These are phyloP conservation scores for Carex parvula DNA, from an alignment of 176 grass and related monocot genomes.

Conservation along the genomic window DNA sequence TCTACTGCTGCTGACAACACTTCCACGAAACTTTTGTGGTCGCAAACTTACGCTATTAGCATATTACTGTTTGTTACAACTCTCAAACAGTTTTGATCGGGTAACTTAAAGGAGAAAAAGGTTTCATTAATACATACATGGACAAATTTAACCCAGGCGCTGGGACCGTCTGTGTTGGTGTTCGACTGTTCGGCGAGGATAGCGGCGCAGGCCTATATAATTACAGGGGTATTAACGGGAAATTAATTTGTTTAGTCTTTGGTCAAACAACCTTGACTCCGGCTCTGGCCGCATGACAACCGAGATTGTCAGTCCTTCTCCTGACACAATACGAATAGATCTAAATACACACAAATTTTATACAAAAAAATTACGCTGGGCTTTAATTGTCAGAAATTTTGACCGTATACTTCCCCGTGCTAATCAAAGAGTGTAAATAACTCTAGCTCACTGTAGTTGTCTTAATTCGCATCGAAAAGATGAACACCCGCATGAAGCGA, in stretches of 20 bases:
- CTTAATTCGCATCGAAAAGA: slow-evolving; percentile 6
- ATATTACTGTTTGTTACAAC: not conserved
- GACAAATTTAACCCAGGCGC: not conserved
- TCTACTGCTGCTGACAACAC: not conserved
- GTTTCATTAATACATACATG: not conserved
- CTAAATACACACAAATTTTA: not conserved
- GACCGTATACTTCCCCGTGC: not conserved
- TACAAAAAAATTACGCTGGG: not conserved
- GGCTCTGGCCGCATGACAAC: slow-evolving; percentile 49
- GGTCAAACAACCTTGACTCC: slow-evolving; percentile 58
- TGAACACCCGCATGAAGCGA: not conserved
- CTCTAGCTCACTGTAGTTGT: not conserved
- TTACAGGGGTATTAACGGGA: slow-evolving; percentile 19
- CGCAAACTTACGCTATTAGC: not conserved
- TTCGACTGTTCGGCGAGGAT: not conserved
- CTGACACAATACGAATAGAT: slow-evolving; percentile 31
- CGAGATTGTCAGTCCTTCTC: slow-evolving; percentile 46
- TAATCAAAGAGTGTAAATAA: not conserved
- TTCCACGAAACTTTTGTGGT: not conserved
- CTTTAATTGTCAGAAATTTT: too few species aligned
- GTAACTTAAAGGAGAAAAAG: not conserved
- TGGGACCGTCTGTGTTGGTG: not conserved
- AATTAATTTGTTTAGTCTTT: not conserved
- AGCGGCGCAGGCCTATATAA: slow-evolving; percentile 11
- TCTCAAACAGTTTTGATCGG: too few species aligned